Evolutionary conservation across 106 monocot species (phyloP).

Genomic region (Platanthera zijinensis): DNA sequence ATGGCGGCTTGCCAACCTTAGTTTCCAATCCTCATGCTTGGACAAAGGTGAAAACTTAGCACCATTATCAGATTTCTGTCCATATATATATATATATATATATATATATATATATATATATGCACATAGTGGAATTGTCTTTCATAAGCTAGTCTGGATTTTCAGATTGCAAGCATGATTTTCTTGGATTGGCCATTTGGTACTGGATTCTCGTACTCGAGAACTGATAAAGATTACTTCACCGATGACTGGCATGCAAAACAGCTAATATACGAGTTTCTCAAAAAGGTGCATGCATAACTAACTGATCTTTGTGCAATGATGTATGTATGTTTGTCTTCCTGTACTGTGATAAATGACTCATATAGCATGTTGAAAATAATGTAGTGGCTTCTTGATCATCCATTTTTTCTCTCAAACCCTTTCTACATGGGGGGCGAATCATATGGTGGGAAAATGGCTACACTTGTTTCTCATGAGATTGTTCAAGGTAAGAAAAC

Average conservation of each 20-base stretch:
- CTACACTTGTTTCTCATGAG: background rate
- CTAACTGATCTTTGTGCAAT: background rate
- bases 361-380: background rate
- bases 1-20: constrained; percentile 1
- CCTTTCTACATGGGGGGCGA: background rate
- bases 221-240: background rate
- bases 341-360: background rate
- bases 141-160: background rate
- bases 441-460: constrained; percentile 1
- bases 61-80: background rate
- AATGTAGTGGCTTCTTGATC: background rate
- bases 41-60: background rate
- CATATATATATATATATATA: background rate
- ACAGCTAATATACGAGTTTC: background rate
- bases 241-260: background rate
- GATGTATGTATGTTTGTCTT: no score
- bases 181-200: constrained; percentile 4
- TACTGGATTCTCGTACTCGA: background rate
- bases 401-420: background rate
- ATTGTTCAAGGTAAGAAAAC: background rate
- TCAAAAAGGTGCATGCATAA: background rate
- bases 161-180: background rate
- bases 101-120: background rate
- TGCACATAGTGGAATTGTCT: background rate
- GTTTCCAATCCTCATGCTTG: background rate